These are phyloP conservation scores for Dioscorea zingiberensis DNA, from an alignment of 106 monocot species.

Conservation along the genomic window DNA sequence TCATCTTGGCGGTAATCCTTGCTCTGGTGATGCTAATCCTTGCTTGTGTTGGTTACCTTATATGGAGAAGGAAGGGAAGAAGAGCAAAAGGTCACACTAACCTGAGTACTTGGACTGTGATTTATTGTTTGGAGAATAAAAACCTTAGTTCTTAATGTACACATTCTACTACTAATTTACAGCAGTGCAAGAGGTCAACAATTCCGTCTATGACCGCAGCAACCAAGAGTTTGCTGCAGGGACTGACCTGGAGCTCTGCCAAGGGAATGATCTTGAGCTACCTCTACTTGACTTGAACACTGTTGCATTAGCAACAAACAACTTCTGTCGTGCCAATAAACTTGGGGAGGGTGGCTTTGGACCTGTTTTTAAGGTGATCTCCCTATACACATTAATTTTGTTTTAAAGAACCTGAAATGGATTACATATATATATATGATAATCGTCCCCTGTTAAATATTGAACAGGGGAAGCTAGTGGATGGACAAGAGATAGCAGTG, in stretches of 20 bases:
- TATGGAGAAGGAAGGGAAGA: conserved; percentile 2
- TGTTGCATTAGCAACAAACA: not conserved
- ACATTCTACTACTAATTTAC: not conserved
- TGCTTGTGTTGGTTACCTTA: not conserved
- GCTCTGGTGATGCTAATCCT: not conserved
- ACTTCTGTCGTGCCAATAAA: not conserved
- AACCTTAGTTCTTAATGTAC: not conserved
- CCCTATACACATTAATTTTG: no score
- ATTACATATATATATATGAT: no score
- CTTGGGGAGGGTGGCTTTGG: conserved; percentile 18
- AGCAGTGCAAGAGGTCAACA: no score
- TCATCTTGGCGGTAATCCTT: not conserved
- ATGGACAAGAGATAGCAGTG: not conserved
- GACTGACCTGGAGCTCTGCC: no score
- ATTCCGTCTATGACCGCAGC: not conserved
- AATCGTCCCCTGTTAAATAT: no score
- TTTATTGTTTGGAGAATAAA: not conserved
- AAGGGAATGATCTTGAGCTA: conserved; percentile 4
- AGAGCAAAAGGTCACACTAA: not conserved
- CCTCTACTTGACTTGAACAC: conserved; percentile 7
- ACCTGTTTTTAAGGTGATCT: conserved; percentile 6
- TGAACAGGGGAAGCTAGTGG: not conserved
- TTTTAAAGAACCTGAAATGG: no score
- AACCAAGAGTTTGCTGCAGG: not conserved
- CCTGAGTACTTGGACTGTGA: not conserved